These are phyloP conservation scores for Ichthyophonus hoferi DNA, from an alignment of 208 protist genomes.

Conservation along the genomic window DNA sequence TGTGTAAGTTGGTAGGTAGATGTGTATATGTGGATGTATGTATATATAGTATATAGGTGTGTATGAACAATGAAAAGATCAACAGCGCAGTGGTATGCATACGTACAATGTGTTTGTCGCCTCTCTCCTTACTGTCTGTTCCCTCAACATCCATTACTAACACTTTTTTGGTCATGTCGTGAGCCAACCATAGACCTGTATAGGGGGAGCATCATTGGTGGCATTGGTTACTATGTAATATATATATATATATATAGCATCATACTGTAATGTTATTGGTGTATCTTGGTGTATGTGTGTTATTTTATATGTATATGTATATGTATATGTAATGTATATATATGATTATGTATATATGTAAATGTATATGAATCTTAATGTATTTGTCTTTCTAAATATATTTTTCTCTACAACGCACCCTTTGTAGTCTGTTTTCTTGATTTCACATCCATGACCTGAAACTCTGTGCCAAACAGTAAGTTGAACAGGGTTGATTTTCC, in stretches of 20 bases:
- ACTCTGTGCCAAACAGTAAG: constrained; percentile 84
- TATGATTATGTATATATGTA: neutral
- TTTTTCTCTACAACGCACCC: constrained; percentile 73
- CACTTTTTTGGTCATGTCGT: neutral
- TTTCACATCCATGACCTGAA: constrained; percentile 60
- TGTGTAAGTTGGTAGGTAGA: no score
- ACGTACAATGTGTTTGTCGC: constrained; percentile 76
- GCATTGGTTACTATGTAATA: no score
- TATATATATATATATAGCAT: no score
- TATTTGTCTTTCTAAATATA: neutral
- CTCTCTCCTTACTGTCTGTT: constrained; percentile 88
- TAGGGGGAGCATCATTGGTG: no score
- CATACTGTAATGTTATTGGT: no score
- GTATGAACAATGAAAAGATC: neutral
- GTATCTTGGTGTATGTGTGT: no score
- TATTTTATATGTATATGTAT: constrained; percentile 1
- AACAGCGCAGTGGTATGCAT: neutral
- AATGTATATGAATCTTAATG: constrained; percentile 10
- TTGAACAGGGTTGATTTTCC: constrained; percentile 95
- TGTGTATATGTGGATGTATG: no score
- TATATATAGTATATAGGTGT: no score
- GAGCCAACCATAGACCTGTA: constrained; percentile 43
- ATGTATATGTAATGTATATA: neutral
- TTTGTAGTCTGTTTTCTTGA: constrained; percentile 79
- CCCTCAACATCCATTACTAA: constrained; percentile 93